These are phyloP conservation scores for Citrullus mucosospermus DNA, from an alignment of 306 rosid species.

Conservation along the genomic window DNA sequence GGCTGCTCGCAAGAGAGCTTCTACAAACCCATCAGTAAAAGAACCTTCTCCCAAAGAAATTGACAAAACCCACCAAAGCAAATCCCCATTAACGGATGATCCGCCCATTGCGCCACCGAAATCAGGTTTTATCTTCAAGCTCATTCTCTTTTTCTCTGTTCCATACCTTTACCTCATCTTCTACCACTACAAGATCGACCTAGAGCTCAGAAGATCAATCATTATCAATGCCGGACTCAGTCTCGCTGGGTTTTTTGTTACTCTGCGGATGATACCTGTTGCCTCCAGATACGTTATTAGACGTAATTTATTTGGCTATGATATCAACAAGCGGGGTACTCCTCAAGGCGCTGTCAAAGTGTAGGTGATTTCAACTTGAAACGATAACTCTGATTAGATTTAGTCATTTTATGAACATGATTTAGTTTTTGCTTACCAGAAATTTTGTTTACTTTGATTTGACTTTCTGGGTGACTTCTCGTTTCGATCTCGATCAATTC, in stretches of 20 bases:
- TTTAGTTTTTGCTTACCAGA: background rate
- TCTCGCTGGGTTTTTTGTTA: slow-evolving; percentile 42
- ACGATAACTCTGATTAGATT: background rate
- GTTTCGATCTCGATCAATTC: background rate
- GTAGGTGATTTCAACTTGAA: slow-evolving; percentile 13
- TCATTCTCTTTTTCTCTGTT: slow-evolving; percentile 31
- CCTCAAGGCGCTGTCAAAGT: slow-evolving; percentile 68
- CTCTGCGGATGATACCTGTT: slow-evolving; percentile 67
- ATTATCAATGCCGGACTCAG: slow-evolving; percentile 67
- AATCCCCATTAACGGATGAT: slow-evolving; percentile 24
- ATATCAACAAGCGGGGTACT: slow-evolving; percentile 88
- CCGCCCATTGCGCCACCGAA: slow-evolving; percentile 64
- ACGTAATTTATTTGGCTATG: slow-evolving; percentile 70
- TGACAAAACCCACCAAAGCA: background rate
- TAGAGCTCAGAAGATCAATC: slow-evolving; percentile 45
- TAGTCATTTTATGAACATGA: background rate
- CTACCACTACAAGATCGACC: slow-evolving; percentile 45
- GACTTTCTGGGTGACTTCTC: background rate
- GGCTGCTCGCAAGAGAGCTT: slow-evolving; percentile 71
- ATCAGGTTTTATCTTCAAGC: slow-evolving; percentile 45
- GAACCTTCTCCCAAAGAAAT: slow-evolving; percentile 17
- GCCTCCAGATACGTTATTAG: slow-evolving; percentile 68
- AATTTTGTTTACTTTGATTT: background rate
- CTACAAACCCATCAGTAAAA: slow-evolving; percentile 13
- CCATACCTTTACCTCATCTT: slow-evolving; percentile 63